Conservation (phyloP, 768 basidiomycete species). For the Lentinula boryana region DNA sequence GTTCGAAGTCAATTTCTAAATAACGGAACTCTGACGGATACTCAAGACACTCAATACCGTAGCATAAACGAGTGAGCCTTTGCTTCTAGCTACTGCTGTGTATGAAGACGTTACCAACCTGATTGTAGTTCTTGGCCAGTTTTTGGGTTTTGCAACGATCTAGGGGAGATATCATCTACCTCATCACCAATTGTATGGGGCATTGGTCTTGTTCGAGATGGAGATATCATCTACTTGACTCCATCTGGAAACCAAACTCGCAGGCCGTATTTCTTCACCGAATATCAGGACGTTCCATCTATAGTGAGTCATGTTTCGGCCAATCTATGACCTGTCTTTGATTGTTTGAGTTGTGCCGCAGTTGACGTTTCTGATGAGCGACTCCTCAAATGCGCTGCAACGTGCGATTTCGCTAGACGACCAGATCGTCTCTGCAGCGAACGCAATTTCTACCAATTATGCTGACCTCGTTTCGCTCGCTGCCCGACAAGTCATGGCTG, state of each 20-base stretch:
- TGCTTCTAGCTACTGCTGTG: not conserved
- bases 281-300: constrained; percentile 2
- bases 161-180: constrained; percentile 7
- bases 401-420: constrained; percentile 9
- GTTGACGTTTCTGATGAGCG: constrained; percentile 6
- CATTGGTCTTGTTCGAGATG: constrained; percentile 11
- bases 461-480: constrained; percentile 11
- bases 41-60: constrained; percentile 7
- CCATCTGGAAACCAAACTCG: constrained; percentile 5
- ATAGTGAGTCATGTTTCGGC: not conserved
- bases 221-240: constrained; percentile 5
- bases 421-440: constrained; percentile 9
- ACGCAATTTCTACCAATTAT: constrained; percentile 9
- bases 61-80: constrained; percentile 5
- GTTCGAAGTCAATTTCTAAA: constrained; percentile 7
- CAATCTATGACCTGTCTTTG: not conserved
- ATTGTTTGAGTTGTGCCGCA: not conserved
- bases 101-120: not conserved
- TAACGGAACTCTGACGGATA: not conserved
- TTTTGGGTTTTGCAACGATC: constrained; percentile 8
- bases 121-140: constrained; percentile 9
- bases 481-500: constrained; percentile 10
- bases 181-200: constrained; percentile 10
- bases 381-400: constrained; percentile 3
- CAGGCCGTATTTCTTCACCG: constrained; percentile 10